Conservation (phyloP, 495 filamentous ascomycete species). For the Trichocladium uniseriatum region DNA sequence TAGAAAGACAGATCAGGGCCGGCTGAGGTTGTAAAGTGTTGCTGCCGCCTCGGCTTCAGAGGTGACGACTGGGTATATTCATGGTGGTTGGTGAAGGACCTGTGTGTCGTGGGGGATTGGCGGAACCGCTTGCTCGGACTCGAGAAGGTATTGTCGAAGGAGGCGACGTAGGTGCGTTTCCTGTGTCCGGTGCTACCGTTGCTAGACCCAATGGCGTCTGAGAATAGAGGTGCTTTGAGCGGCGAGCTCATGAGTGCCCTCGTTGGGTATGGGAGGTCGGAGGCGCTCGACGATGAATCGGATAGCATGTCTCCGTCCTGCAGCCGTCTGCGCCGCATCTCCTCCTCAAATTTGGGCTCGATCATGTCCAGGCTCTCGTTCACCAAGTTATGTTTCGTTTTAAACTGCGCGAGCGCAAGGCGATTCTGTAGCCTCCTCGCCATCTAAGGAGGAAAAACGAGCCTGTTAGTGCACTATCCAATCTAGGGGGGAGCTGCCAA, state of each 20-base stretch:
- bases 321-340: slow-evolving; percentile 55
- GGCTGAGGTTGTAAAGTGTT: slow-evolving; percentile 51
- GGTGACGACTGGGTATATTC: slow-evolving; percentile 78
- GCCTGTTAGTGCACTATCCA: slow-evolving; percentile 5
- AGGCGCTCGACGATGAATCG: slow-evolving; percentile 72
- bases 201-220: slow-evolving; percentile 54
- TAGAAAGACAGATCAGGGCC: slow-evolving; percentile 63
- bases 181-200: slow-evolving; percentile 44
- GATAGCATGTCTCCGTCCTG: slow-evolving; percentile 59
- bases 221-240: slow-evolving; percentile 58
- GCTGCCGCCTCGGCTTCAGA: slow-evolving; percentile 53
- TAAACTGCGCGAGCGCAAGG: slow-evolving; percentile 90
- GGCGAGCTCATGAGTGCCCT: slow-evolving; percentile 53
- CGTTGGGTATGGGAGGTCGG: slow-evolving; percentile 44
- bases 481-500: slow-evolving; percentile 5
- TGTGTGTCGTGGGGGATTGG: slow-evolving; percentile 53
- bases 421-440: slow-evolving; percentile 84
- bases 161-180: slow-evolving; percentile 49
- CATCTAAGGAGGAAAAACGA: slow-evolving; percentile 50
- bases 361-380: slow-evolving; percentile 65
- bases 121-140: slow-evolving; percentile 59
- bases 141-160: slow-evolving; percentile 38
- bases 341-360: slow-evolving; percentile 64
- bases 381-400: slow-evolving; percentile 84
- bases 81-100: slow-evolving; percentile 46